Evolutionary conservation across 306 rosid species (phyloP), one percentile per base, ranked within the genome.

Genomic region (Delonix regia): DNA sequence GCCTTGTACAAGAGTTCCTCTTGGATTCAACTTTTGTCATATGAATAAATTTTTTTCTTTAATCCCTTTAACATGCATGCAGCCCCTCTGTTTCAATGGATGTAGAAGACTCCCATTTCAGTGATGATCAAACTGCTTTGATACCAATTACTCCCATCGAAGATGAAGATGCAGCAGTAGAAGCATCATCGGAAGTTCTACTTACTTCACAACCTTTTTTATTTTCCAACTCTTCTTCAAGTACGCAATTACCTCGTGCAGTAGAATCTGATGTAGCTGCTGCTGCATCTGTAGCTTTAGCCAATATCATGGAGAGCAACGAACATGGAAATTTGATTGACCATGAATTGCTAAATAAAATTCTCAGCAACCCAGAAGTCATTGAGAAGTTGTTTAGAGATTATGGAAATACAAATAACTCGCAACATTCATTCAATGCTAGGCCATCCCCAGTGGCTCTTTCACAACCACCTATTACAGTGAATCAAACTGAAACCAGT

Each of bases 21-120:
- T 21, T 66, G 19, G 52, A 12, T 66, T 2, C 14, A 12, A 39
- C 33, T 21, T 0, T 39, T 21, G 34, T 41, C 12, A 8, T 22
- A 3, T 41, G 22, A 66, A 0, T 13, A 21, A 8, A 39, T 66
- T 19, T 4, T 39, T 39, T 25, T 41, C 45, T 27, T n/a, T n/a
- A n/a, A n/a, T n/a, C n/a, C n/a, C n/a, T n/a, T n/a, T n/a, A n/a
- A n/a, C n/a, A n/a, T n/a, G n/a, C n/a, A 15, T 25, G 45, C 45
- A 66, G 71, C 71, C 71, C 52, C 52, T 66, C 71, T 41, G 71
- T 39, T 5, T 66, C 71, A 21, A 2, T 39, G 49, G 71, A 66
- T 21, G 71, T 11, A 10, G 52, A 39, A 22, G 52, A 39, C 19
- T 66, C 71, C 7, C n/a, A 21, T 39, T 66, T 8, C 52, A 39